Evolutionary conservation across 805 yeast genomes (phyloP).

Genomic region (Jamesozyma rosinii): DNA sequence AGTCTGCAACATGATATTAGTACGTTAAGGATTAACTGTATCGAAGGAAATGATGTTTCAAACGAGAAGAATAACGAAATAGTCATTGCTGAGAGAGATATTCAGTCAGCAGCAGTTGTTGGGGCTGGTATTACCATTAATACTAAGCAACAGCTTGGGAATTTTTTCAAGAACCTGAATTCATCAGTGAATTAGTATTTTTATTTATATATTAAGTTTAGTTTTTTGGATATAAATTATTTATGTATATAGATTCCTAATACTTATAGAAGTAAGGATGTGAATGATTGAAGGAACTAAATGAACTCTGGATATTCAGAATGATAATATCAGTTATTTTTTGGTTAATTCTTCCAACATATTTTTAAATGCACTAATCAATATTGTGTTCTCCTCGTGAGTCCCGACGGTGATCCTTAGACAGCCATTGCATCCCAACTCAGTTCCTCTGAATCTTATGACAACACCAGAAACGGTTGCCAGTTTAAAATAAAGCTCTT

Average conservation of each 20-base stretch:
- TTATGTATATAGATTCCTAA: no score
- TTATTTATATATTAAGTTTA: neutral
- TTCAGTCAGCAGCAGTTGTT: slow-evolving; percentile 15
- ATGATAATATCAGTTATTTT: no score
- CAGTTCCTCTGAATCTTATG: slow-evolving; percentile 84
- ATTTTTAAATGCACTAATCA: slow-evolving; percentile 43
- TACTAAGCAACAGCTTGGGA: slow-evolving; percentile 23
- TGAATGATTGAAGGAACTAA: no score
- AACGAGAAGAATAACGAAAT: neutral
- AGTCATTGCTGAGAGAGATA: slow-evolving; percentile 2
- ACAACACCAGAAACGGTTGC: slow-evolving; percentile 74
- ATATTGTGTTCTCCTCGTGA: slow-evolving; percentile 51
- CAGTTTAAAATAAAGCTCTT: slow-evolving; percentile 51
- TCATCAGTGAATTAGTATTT: neutral
- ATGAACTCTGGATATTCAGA: neutral
- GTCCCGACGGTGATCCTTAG: slow-evolving; percentile 86
- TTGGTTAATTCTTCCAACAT: slow-evolving; percentile 16
- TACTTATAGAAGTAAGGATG: no score
- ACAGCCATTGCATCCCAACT: slow-evolving; percentile 81
- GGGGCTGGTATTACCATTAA: slow-evolving; percentile 18
- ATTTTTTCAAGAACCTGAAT: slow-evolving; percentile 12
- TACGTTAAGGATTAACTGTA: slow-evolving; percentile 6
- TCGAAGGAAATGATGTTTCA: no score
- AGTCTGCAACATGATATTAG: slow-evolving; percentile 18
- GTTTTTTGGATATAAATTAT: neutral